Percentiles rank a stretch among this genome's conserved stretches.
Conservation (phyloP, 139 green algal species). For the Klebsormidium nitens region DNA sequence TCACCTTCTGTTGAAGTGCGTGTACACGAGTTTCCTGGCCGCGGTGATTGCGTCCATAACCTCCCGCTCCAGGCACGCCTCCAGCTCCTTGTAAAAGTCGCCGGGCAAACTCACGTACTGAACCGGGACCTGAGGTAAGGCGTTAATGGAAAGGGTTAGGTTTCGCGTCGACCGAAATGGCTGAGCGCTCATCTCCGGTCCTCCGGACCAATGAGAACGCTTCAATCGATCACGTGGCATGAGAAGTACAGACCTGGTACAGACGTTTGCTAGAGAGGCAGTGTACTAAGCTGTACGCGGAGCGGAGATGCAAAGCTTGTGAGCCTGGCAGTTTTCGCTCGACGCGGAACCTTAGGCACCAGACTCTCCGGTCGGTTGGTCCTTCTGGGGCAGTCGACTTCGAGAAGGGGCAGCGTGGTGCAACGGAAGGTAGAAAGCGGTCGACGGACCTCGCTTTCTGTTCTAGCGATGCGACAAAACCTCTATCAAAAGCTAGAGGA, state of each 20-base stretch:
- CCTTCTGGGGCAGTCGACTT: background rate
- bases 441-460: background rate
- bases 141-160: background rate
- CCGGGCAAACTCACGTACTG: background rate
- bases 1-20: slow-evolving; percentile 5
- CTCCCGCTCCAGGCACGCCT: background rate
- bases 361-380: background rate
- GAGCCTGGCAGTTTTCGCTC: too few species aligned
- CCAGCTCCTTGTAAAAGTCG: background rate
- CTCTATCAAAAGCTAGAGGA: too few species aligned
- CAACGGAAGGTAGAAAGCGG: background rate
- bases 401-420: background rate
- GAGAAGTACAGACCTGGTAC: too few species aligned
- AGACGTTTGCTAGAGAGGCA: background rate
- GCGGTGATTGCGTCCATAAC: background rate
- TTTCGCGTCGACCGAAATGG: too few species aligned
- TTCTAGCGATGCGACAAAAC: background rate
- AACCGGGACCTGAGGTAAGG: background rate
- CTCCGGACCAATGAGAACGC: too few species aligned
- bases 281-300: background rate
- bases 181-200: too few species aligned
- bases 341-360: too few species aligned
- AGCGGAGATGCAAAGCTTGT: too few species aligned
- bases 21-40: background rate
- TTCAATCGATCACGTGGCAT: too few species aligned